These are phyloP conservation scores for Kodamaea hsintzibuensis DNA, from an alignment of 805 yeast genomes.

Conservation along the genomic window DNA sequence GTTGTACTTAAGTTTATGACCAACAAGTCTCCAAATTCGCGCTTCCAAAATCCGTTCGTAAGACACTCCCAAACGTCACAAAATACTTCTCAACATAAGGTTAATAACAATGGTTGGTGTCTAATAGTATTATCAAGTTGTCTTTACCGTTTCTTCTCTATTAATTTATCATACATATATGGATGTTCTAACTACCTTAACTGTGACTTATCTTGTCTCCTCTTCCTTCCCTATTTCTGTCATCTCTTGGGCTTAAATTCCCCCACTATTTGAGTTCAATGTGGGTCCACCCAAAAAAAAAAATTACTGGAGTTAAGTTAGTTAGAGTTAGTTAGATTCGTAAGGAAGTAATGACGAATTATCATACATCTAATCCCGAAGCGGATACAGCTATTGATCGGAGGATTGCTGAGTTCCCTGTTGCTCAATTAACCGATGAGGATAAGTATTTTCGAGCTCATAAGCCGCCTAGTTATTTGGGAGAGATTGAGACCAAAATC, in stretches of 20 bases:
- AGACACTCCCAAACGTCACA: neutral
- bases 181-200: too few species aligned
- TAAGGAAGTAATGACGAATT: constrained; percentile 5
- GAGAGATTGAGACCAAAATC: constrained; percentile 58
- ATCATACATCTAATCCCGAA: constrained; percentile 67
- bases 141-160: too few species aligned
- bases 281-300: neutral
- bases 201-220: too few species aligned
- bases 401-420: constrained; percentile 70
- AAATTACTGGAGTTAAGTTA: neutral
- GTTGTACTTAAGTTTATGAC: neutral
- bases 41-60: neutral
- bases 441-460: constrained; percentile 73
- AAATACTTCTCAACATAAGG: too few species aligned
- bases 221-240: too few species aligned
- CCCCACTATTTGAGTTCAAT: too few species aligned
- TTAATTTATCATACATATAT: too few species aligned
- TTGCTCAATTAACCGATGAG: constrained; percentile 72
- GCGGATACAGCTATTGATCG: constrained; percentile 78
- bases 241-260: too few species aligned
- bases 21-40: neutral
- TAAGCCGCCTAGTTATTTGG: constrained; percentile 71
- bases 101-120: too few species aligned
- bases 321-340: too few species aligned
- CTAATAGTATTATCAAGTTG: too few species aligned